Conservation (phyloP, 2,329 filamentous ascomycete genomes). For the Arthroderma sp. region DNA sequence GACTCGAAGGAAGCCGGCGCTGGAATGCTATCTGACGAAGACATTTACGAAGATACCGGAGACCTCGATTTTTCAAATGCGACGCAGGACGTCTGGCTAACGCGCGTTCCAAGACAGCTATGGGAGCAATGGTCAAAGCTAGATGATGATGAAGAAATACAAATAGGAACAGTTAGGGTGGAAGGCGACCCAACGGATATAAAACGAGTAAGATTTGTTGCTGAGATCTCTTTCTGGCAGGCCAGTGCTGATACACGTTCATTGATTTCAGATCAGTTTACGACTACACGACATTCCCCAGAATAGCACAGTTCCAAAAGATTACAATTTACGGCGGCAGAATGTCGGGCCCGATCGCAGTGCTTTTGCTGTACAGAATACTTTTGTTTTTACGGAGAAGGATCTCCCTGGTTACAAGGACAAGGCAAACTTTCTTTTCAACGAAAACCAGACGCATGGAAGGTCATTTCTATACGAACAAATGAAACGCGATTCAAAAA, state of each 20-base stretch:
- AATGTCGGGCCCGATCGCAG: constrained; percentile 35
- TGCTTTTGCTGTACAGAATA: constrained; percentile 53
- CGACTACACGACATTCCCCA: constrained; percentile 54
- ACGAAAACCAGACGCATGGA: constrained; percentile 21
- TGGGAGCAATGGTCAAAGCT: constrained; percentile 68
- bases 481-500: constrained; percentile 31
- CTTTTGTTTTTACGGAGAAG: constrained; percentile 86
- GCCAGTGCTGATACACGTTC: background rate
- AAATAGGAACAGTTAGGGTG: constrained; percentile 59
- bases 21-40: constrained; percentile 43
- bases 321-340: constrained; percentile 68
- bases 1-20: constrained; percentile 26
- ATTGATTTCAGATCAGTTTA: constrained; percentile 49
- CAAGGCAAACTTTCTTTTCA: constrained; percentile 29
- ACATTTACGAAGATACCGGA: constrained; percentile 56
- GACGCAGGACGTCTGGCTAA: constrained; percentile 49
- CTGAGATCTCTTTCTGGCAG: background rate
- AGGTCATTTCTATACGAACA: constrained; percentile 35
- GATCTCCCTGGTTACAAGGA: constrained; percentile 65
- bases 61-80: constrained; percentile 46
- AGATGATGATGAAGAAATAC: constrained; percentile 68
- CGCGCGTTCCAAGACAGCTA: constrained; percentile 64
- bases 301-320: constrained; percentile 68
- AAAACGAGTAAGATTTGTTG: constrained; percentile 28
- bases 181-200: constrained; percentile 42